Evolutionary conservation across 257 asterid genomes (phyloP).

Genomic region (Nicotiana knightiana): DNA sequence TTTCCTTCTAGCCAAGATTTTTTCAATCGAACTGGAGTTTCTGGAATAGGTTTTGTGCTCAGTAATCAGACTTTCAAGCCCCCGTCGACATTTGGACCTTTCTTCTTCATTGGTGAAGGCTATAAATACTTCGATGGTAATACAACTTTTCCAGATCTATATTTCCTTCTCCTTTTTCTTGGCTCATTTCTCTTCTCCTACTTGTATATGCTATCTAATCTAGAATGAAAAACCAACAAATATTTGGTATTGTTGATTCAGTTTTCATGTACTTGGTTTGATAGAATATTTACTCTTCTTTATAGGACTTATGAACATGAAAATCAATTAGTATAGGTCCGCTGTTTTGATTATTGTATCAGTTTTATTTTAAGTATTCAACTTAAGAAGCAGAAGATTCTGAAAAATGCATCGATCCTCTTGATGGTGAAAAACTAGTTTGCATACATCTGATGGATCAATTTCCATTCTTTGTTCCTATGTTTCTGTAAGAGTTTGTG

Average conservation of each 20-base stretch:
- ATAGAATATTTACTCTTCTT: neutral
- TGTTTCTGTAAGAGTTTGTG: neutral
- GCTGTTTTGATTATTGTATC: neutral
- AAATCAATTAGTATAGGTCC: neutral
- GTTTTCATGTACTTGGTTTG: neutral
- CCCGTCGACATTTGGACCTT: slow-evolving; percentile 64
- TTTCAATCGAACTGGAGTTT: slow-evolving; percentile 59
- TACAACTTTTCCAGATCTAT: neutral
- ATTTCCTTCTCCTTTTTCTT: neutral
- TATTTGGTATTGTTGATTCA: neutral
- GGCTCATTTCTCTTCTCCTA: neutral
- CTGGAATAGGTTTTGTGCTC: slow-evolving; percentile 49
- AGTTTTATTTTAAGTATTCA: neutral
- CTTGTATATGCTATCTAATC: neutral
- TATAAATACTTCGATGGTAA: slow-evolving; percentile 56
- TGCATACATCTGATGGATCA: neutral
- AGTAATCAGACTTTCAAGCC: slow-evolving; percentile 91
- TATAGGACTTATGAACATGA: neutral
- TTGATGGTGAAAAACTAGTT: neutral
- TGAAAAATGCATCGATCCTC: neutral
- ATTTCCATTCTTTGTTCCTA: neutral
- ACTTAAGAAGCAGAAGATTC: neutral
- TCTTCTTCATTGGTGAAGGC: slow-evolving; percentile 31
- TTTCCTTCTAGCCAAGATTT: slow-evolving; percentile 52
- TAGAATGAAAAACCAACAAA: neutral